These are phyloP conservation scores for Taphrina sp. DNA, from an alignment of 1,139 yeast species.

Conservation along the genomic window DNA sequence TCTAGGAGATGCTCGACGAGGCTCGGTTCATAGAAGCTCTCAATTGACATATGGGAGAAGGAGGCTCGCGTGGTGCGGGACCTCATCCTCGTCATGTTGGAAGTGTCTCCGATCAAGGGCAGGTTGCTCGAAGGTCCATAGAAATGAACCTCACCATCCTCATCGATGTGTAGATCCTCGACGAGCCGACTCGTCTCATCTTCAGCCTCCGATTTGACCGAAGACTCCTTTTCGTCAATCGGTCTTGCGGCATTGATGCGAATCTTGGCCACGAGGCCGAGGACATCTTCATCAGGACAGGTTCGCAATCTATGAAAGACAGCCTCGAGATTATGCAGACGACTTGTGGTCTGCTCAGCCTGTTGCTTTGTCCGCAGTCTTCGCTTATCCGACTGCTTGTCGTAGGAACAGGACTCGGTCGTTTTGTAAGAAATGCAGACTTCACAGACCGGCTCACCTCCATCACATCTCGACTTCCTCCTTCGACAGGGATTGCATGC, in stretches of 20 bases:
- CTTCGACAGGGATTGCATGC: slow-evolving; percentile 2
- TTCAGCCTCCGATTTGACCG: not conserved
- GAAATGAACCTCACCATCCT: not conserved
- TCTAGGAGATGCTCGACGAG: not conserved
- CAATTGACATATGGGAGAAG: not conserved
- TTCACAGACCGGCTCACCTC: not conserved
- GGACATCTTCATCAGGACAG: not conserved
- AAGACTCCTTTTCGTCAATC: not conserved
- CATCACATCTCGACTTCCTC: not conserved
- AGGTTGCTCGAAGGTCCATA: not conserved
- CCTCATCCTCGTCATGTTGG: not conserved
- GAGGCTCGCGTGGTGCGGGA: not conserved
- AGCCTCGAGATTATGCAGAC: not conserved
- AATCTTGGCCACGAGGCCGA: not conserved
- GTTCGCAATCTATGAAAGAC: not conserved
- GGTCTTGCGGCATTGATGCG: not conserved
- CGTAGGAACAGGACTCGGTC: not conserved
- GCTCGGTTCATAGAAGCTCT: not conserved
- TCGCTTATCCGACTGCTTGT: not conserved
- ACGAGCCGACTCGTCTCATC: not conserved
- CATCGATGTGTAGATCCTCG: not conserved
- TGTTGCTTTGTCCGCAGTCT: not conserved
- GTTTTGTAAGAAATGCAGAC: not conserved
- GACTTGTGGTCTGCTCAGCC: not conserved
- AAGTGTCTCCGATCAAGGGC: not conserved